phyloP scores from a whole-genome alignment of 208 protist species.

The Leishmania arabica region DNA sequence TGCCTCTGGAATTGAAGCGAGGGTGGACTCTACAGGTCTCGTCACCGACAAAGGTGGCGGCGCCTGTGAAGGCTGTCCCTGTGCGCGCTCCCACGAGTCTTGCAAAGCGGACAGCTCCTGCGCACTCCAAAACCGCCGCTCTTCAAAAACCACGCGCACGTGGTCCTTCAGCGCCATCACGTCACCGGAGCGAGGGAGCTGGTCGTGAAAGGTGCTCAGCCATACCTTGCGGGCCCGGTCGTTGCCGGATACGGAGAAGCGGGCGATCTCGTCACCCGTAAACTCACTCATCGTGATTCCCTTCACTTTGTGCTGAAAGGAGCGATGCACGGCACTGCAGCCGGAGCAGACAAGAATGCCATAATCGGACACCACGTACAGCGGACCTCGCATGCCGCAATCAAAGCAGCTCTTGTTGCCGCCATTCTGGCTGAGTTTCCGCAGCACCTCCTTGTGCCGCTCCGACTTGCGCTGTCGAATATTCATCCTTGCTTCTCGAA shows the following conservation, averaged over 20 bases:
- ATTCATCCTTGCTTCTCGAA: constrained; percentile 43
- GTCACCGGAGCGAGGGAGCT: constrained; percentile 45
- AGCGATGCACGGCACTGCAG: constrained; percentile 79
- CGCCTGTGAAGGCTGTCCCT: constrained; percentile 9
- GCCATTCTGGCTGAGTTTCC: constrained; percentile 52
- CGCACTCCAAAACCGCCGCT: constrained; percentile 39
- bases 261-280: constrained; percentile 63
- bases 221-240: constrained; percentile 64
- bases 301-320: constrained; percentile 89
- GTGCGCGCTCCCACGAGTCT: constrained; percentile 28
- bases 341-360: constrained; percentile 82
- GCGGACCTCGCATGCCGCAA: constrained; percentile 67
- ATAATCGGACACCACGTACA: constrained; percentile 79
- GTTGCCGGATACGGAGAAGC: constrained; percentile 62
- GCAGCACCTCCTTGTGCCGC: constrained; percentile 67
- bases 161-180: constrained; percentile 49
- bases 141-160: constrained; percentile 36
- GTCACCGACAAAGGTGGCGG: constrained; percentile 1
- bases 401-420: constrained; percentile 78
- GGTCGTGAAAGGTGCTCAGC: constrained; percentile 45
- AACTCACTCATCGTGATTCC: constrained; percentile 89
- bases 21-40: neutral
- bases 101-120: constrained; percentile 41
- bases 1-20: neutral
- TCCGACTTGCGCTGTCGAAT: constrained; percentile 57